A percentile compares a stretch with the other conserved stretches of the same genome.
Evolutionary conservation across 2,329 filamentous ascomycete species (phyloP).

Genomic region (Tolypocladium ophioglossoides): DNA sequence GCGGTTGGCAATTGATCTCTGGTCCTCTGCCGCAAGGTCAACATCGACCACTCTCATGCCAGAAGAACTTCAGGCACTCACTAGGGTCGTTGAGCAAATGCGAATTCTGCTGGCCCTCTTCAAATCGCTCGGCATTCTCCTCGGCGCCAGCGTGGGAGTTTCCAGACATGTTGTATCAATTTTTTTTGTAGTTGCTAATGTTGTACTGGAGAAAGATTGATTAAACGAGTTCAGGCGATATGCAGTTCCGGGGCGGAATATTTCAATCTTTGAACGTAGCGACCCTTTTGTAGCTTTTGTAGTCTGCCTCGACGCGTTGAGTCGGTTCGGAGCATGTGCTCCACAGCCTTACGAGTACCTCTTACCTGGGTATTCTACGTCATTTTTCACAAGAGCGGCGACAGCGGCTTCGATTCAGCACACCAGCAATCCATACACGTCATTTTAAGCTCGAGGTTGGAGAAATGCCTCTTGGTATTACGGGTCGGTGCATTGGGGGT

Average conservation of each 20-base stretch:
- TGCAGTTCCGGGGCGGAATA: no score
- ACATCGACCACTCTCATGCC: background rate
- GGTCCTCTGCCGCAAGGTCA: conserved; percentile 42
- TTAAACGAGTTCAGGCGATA: background rate
- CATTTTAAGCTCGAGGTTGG: background rate
- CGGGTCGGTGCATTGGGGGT: background rate
- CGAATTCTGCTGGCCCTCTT: conserved; percentile 62
- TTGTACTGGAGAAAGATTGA: background rate
- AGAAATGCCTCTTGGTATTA: background rate
- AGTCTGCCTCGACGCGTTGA: background rate
- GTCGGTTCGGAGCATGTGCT: conserved; percentile 4
- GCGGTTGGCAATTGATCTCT: conserved; percentile 62
- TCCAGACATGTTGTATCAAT: conserved; percentile 18
- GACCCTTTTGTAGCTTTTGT: conserved; percentile 3
- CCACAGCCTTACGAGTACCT: no score
- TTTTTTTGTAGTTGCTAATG: background rate
- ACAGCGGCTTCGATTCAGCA: background rate
- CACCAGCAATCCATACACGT: background rate
- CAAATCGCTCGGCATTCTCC: conserved; percentile 46
- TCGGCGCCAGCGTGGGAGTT: conserved; percentile 55
- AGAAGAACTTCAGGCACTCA: conserved; percentile 25
- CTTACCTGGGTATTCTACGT: no score
- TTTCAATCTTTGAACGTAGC: background rate
- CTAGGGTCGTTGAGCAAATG: conserved; percentile 63
- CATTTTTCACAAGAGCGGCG: conserved; percentile 7